Base-by-base conservation (phyloP, 164 flowering plant genomes). In the Akebia trifoliata region DNA sequence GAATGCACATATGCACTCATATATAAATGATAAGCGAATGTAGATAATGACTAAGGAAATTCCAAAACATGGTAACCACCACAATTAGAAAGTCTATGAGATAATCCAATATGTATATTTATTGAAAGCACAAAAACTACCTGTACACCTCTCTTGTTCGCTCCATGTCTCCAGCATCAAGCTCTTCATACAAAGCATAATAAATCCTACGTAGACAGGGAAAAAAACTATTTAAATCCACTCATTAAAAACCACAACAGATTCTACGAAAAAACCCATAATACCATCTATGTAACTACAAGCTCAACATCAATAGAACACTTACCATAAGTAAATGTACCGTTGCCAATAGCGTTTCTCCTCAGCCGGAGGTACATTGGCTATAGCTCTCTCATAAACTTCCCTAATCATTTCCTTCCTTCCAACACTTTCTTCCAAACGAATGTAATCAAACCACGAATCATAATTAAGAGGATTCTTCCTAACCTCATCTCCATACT, bases 281-380 rank as follows among this genome's bases (percentile, higher is more conserved):
- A n/a, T n/a, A n/a, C n/a, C n/a, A n/a, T n/a, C n/a, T n/a, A n/a
- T n/a, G n/a, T n/a, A n/a, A n/a, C n/a, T n/a, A n/a, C n/a, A n/a
- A n/a, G n/a, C n/a, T n/a, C n/a, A n/a, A 18, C 43, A 39, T 39
- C n/a, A 4, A 39, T 4, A 12, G n/a, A 30, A 29, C 31, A 57
- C 87, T 50, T 69, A 90, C 95, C 98, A 92, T 36, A 93, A 50
- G 52, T 90, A 90, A 2, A 93, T 93, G 47, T 93, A 93, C 5
- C 96, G 78, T 57, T 90, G 95, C 98, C 98, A 93, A 36, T 85
- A 92, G 9, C 96, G 81, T 73, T 92, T 92, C 81, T 92, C 98
- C 67, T 79, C 82, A 34, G 95, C 96, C 0, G 93, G 96, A 39
- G 98, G 98, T 14, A 92, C 76, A 77, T 92, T 87, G 2, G 95